Evolutionary conservation across 768 basidiomycete genomes (phyloP).

Genomic region (Coprinellus micaceus): DNA sequence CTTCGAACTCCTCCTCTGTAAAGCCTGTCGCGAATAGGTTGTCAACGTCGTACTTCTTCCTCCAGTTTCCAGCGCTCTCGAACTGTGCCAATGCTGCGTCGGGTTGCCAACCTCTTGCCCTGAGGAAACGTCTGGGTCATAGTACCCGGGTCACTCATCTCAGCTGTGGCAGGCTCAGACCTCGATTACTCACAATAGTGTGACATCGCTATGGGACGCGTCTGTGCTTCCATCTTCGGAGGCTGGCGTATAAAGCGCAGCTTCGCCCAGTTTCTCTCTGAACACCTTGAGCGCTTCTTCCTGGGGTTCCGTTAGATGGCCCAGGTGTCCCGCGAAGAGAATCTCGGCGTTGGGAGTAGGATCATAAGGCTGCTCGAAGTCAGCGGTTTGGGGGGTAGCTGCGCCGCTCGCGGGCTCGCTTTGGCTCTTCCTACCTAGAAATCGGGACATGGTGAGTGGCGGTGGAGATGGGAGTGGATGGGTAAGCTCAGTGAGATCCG

Average conservation of each 20-base stretch:
- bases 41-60: conserved; percentile 56
- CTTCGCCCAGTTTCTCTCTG: conserved; percentile 46
- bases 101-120: conserved; percentile 70
- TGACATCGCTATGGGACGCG: conserved; percentile 62
- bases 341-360: not conserved
- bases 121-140: conserved; percentile 67
- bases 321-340: conserved; percentile 46
- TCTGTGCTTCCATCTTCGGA: conserved; percentile 18
- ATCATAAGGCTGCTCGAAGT: not conserved
- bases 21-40: conserved; percentile 57
- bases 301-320: conserved; percentile 50
- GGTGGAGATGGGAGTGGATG: too few relatives aligned
- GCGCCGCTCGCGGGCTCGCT: not conserved
- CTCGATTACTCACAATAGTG: conserved; percentile 50
- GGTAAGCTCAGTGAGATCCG: too few relatives aligned
- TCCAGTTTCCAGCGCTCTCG: conserved; percentile 63
- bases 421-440: not conserved
- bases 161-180: not conserved
- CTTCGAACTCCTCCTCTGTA: conserved; percentile 55
- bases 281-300: conserved; percentile 47
- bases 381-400: conserved; percentile 6
- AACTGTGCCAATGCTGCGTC: conserved; percentile 69
- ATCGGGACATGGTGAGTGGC: not conserved
- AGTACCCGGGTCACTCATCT: not conserved
- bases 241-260: conserved; percentile 47